A percentile compares a stretch with the other conserved stretches of the same genome.
phyloP scores from a whole-genome alignment of 257 asterid genomes.

The Lycium barbarum region DNA sequence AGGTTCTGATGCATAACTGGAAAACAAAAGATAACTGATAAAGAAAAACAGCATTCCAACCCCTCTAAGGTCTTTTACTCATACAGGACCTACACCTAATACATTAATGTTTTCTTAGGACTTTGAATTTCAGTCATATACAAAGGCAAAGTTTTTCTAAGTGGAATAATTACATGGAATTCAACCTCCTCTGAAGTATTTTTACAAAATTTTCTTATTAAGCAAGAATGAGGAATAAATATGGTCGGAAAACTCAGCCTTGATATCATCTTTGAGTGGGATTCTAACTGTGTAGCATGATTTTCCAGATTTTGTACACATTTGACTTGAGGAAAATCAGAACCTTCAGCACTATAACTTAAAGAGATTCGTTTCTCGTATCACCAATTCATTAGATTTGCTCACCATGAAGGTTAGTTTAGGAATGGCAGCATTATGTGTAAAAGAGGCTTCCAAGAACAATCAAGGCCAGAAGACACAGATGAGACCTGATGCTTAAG shows the following conservation, averaged over 20 bases:
- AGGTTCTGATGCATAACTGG: background rate
- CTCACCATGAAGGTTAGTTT: background rate
- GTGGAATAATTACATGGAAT: conserved; percentile 3
- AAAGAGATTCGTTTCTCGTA: background rate
- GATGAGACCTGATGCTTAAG: conserved; percentile 5
- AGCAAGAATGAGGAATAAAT: conserved; percentile 27
- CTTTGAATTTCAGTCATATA: background rate
- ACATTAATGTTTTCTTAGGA: background rate
- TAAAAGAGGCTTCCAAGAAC: conserved; percentile 16
- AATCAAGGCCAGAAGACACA: background rate
- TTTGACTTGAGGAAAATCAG: conserved; percentile 2
- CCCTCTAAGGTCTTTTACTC: background rate
- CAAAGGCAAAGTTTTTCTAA: background rate
- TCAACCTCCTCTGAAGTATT: background rate
- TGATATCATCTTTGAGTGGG: conserved; percentile 24
- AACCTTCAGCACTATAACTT: conserved; percentile 7
- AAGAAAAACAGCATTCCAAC: background rate
- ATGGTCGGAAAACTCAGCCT: background rate
- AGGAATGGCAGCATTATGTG: conserved; percentile 4
- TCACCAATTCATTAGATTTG: background rate
- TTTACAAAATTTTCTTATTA: conserved; percentile 20
- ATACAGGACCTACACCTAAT: background rate
- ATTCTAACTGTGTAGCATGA: background rate
- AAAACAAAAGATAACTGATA: background rate
- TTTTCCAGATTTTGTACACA: conserved; percentile 13